Percentiles rank a stretch among this genome's conserved stretches.
These are phyloP conservation scores for Trichoderma atroviride DNA, from an alignment of 2,329 filamentous ascomycete species.

Conservation along the genomic window DNA sequence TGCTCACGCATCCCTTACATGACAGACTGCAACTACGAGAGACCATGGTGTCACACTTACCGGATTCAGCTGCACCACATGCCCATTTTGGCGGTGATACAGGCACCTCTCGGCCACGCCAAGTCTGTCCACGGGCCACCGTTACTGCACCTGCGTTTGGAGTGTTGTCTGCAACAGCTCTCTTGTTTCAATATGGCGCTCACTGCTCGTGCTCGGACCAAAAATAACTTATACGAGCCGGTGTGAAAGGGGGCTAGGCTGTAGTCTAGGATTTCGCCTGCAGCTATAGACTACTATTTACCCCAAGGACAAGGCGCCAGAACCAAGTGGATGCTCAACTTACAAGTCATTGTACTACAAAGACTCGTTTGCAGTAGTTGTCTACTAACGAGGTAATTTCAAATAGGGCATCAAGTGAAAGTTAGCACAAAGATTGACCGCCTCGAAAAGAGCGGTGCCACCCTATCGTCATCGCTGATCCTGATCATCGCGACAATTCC, in stretches of 20 bases:
- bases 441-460: not conserved
- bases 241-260: not conserved
- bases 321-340: not conserved
- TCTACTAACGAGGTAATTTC: not conserved
- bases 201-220: not conserved
- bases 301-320: not conserved
- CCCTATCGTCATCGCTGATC: conserved; percentile 7
- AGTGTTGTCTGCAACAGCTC: not conserved
- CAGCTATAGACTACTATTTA: not conserved
- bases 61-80: conserved; percentile 14
- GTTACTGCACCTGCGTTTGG: not conserved
- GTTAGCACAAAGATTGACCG: not conserved
- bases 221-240: not conserved
- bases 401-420: not conserved
- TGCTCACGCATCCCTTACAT: conserved; percentile 8
- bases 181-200: not conserved
- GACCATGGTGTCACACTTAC: not conserved
- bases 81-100: not conserved
- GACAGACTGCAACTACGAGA: not conserved
- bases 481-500: not conserved
- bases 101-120: not conserved
- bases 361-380: conserved; percentile 5
- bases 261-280: not conserved
- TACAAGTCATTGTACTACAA: not conserved
- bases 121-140: not conserved